phyloP scores from a whole-genome alignment of 2,329 filamentous ascomycete species.

The Pseudogymnoascus sp. region DNA sequence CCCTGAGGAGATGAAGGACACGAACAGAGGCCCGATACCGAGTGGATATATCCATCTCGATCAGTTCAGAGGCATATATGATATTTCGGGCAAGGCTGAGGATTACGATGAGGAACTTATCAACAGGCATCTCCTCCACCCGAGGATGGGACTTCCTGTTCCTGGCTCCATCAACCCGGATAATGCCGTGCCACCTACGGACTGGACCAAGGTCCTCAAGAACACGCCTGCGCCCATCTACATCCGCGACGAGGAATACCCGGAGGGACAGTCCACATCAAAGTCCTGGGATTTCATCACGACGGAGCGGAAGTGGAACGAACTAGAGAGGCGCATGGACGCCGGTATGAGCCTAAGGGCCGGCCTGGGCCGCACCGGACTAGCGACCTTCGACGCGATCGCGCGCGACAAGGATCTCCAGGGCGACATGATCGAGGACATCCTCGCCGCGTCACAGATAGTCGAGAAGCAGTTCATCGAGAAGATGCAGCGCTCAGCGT shows the following conservation, averaged over 20 bases:
- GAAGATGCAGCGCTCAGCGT: background rate
- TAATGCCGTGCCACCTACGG: background rate
- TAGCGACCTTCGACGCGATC: conserved; percentile 4
- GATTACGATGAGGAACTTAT: conserved; percentile 24
- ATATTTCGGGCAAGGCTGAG: conserved; percentile 21
- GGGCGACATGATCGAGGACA: background rate
- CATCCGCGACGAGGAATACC: background rate
- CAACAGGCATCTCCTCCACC: conserved; percentile 18
- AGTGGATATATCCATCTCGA: conserved; percentile 20
- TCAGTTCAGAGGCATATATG: conserved; percentile 20
- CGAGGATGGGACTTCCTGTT: conserved; percentile 20
- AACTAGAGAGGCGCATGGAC: background rate
- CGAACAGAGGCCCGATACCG: conserved; percentile 19
- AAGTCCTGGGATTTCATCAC: background rate
- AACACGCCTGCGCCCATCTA: background rate
- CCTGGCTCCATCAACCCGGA: conserved; percentile 19
- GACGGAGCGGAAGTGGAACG: conserved; percentile 4
- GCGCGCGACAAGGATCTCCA: background rate
- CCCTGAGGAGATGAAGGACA: conserved; percentile 15
- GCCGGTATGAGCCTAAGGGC: background rate
- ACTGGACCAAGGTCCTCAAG: conserved; percentile 7
- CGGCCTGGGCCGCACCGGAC: background rate
- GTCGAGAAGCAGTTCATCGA: background rate
- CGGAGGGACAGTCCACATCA: background rate
- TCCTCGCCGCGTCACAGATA: background rate